Evolutionary conservation across 2,329 filamentous ascomycete species (phyloP), one percentile per base, ranked within the genome.

Genomic region (Aplosporella prunicola): DNA sequence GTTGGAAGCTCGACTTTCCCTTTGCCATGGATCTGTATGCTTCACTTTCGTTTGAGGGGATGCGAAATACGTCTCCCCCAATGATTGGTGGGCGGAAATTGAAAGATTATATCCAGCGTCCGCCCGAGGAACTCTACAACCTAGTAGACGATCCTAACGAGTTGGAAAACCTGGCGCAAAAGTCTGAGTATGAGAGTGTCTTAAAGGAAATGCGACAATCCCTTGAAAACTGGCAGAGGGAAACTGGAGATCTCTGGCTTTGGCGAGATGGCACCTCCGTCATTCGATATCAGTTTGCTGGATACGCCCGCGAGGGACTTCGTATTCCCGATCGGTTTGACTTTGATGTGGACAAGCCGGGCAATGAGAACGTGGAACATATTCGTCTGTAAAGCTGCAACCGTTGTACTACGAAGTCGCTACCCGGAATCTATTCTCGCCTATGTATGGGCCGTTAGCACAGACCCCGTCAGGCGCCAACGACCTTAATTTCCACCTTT

Each of bases 1-100:
- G 62, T 10, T 70, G 64, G 64, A 52, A 57, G 3, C 60, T 72
- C 0, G 66, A 71, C 39, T 71, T 71, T 41, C 63, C 67, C 2
- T 67, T 71, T 32, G 59, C 64, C 0, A 58, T 55, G 9, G 68
- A 70, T 43, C 50, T 71, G 0, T 70, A 69, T 40, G 61, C 51
- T 4, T 60, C 53, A 1, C 46, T 68, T 6, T 56, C 59, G 0
- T 70, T 59, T 49, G 66, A 71, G 11, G 64, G 56, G 0, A 60
- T 68, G 20, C 60, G 67, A 1, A 66, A 68, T 37, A 45, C 48
- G 8, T 40, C 17, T 4, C 49, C 49, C 1, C 43, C 53, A 16
- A 59, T 55, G 53, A 51, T 70, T 17, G 67, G 67, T 1, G 43
- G 49, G n/a, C 56, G 67, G 0, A 48, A 42, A 3, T 43, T 71